Percentiles rank a stretch among this genome's conserved stretches.
Conservation (phyloP, 176 grass and related monocot species). For the Carex myosuroides region DNA sequence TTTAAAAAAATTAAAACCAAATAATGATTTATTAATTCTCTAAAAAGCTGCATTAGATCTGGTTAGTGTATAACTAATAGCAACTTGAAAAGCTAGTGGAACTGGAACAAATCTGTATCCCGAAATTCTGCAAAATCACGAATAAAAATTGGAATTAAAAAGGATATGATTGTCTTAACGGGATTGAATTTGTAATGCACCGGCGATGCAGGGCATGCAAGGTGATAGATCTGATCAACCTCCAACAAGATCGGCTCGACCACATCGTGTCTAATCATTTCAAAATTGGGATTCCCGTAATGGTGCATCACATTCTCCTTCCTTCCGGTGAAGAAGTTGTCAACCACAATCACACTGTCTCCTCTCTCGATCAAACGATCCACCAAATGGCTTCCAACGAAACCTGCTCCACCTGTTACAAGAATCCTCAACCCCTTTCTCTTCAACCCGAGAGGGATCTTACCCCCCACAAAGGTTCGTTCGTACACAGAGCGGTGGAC, state of each 20-base stretch:
- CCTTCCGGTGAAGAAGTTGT: slow-evolving; percentile 80
- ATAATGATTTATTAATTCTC: not conserved
- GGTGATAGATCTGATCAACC: slow-evolving; percentile 97
- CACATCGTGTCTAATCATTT: slow-evolving; percentile 85
- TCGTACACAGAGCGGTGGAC: slow-evolving; percentile 1
- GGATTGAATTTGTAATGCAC: slow-evolving; percentile 97
- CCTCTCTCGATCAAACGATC: slow-evolving; percentile 58
- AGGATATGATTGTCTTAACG: slow-evolving; percentile 87
- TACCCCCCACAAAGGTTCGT: slow-evolving; percentile 22
- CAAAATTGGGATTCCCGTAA: slow-evolving; percentile 48
- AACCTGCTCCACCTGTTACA: slow-evolving; percentile 71
- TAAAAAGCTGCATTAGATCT: slow-evolving; percentile 13
- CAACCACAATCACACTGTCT: slow-evolving; percentile 87
- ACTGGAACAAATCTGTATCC: not conserved
- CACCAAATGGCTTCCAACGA: slow-evolving; percentile 88
- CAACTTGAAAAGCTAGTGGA: not conserved
- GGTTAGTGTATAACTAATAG: not conserved
- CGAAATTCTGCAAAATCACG: not conserved
- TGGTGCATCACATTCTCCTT: slow-evolving; percentile 90
- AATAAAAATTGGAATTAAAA: not conserved
- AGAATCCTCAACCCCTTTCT: slow-evolving; percentile 50
- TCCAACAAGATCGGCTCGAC: slow-evolving; percentile 89
- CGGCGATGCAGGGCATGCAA: slow-evolving; percentile 85
- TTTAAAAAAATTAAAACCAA: not conserved
- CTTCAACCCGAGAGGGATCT: slow-evolving; percentile 65